A percentile compares a stretch with the other conserved stretches of the same genome.
Evolutionary conservation across 2,329 filamentous ascomycete species (phyloP).

Genomic region (Colletotrichum australisinense): DNA sequence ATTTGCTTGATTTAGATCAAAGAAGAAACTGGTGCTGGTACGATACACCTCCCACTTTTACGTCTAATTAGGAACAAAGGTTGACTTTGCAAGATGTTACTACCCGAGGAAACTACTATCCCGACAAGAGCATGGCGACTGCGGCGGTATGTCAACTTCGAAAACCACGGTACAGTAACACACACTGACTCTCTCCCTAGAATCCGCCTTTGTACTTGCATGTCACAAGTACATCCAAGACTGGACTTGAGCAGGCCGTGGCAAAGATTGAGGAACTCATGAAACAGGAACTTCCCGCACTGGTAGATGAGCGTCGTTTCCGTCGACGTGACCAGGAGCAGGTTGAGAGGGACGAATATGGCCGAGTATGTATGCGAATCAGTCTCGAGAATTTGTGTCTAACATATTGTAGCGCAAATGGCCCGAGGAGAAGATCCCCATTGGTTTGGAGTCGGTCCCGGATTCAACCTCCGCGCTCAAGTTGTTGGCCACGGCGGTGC

Average conservation of each 20-base stretch:
- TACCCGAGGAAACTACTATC: conserved; percentile 94
- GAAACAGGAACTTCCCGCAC: conserved; percentile 93
- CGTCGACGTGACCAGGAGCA: conserved; percentile 83
- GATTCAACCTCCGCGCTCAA: conserved; percentile 95
- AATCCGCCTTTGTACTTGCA: conserved; percentile 95
- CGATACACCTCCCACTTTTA: conserved; percentile 69
- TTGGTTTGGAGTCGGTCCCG: conserved; percentile 89
- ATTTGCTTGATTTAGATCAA: conserved; percentile 95
- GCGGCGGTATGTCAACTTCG: conserved; percentile 75
- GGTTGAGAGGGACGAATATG: conserved; percentile 90
- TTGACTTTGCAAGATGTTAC: conserved; percentile 90
- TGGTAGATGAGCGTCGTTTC: conserved; percentile 95
- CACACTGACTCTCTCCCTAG: conserved; percentile 57
- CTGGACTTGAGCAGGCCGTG: conserved; percentile 90
- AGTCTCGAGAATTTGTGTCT: conserved; percentile 5
- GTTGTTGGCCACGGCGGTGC: conserved; percentile 94
- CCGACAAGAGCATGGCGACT: conserved; percentile 97
- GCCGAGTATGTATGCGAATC: conserved; percentile 73
- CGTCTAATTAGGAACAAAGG: conserved; percentile 61
- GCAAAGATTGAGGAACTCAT: conserved; percentile 93
- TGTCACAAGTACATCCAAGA: conserved; percentile 91
- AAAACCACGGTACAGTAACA: background rate
- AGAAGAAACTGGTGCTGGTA: conserved; percentile 99
- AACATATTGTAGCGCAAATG: conserved; percentile 84
- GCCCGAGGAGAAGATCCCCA: conserved; percentile 95